Evolutionary conservation across 169 alveolate genomes (phyloP).

Genomic region (Cryptosporidium bovis): DNA sequence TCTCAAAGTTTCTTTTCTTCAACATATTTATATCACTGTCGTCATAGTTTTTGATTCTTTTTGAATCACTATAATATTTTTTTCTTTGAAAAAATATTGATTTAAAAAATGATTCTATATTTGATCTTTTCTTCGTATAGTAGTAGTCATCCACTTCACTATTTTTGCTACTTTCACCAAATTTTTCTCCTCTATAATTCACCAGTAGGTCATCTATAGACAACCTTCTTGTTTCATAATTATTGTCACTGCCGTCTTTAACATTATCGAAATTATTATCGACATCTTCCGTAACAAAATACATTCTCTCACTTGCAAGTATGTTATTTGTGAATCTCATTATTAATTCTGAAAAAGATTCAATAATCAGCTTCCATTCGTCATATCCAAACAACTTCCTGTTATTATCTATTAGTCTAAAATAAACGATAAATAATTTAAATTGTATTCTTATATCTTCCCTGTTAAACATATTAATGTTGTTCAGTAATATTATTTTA

Average conservation of each 20-base stretch:
- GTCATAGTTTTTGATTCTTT: constrained; percentile 20
- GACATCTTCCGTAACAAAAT: neutral
- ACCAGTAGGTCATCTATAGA: constrained; percentile 42
- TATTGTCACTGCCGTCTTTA: neutral
- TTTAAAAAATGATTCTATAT: constrained; percentile 29
- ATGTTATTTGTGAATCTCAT: constrained; percentile 24
- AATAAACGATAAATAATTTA: neutral
- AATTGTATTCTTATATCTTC: constrained; percentile 39
- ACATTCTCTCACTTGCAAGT: constrained; percentile 1
- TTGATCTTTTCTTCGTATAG: neutral
- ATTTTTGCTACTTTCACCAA: neutral
- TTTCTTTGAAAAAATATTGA: constrained; percentile 33
- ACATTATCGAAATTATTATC: too few species aligned
- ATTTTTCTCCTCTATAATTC: neutral
- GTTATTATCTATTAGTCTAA: constrained; percentile 8
- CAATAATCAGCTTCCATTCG: constrained; percentile 32
- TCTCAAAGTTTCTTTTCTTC: neutral
- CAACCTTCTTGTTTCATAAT: neutral
- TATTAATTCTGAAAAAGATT: constrained; percentile 4
- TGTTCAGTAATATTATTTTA: neutral
- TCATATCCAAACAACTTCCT: constrained; percentile 5
- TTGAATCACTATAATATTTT: constrained; percentile 7
- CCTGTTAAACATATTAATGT: constrained; percentile 22
- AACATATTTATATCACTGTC: constrained; percentile 3
- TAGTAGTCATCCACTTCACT: neutral